phyloP scores from a whole-genome alignment of 805 yeast species.

The Myxozyma kluyveri region DNA sequence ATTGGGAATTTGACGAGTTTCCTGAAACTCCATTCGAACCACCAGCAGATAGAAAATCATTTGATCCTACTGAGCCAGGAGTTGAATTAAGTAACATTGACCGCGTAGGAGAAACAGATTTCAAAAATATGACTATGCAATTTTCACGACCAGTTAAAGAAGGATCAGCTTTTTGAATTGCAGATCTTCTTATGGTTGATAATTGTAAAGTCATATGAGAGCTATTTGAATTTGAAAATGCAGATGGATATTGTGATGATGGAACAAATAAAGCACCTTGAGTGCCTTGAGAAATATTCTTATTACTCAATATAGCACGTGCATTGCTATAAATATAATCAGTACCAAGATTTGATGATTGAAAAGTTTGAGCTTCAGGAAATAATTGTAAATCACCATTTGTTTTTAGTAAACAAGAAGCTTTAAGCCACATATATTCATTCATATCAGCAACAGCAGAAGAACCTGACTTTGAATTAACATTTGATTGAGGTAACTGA shows the following conservation, averaged over 20 bases:
- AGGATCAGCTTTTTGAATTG: constrained; percentile 23
- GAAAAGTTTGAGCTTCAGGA: constrained; percentile 11
- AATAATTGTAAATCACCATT: constrained; percentile 26
- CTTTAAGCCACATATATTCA: constrained; percentile 9
- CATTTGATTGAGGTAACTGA: not conserved
- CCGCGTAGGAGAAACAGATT: not conserved
- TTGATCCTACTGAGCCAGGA: not conserved
- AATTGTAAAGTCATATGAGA: constrained; percentile 16
- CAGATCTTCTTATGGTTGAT: constrained; percentile 23
- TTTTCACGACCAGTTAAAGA: constrained; percentile 24
- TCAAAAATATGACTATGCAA: constrained; percentile 22
- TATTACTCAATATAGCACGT: not conserved
- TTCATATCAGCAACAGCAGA: not conserved
- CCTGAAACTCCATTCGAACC: not conserved
- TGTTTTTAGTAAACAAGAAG: constrained; percentile 24
- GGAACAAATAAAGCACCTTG: not conserved
- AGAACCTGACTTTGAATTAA: not conserved
- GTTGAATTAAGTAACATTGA: not conserved
- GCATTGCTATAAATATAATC: constrained; percentile 4
- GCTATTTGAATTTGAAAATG: constrained; percentile 9
- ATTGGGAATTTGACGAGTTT: not conserved
- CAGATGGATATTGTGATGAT: not conserved
- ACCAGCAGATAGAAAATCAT: not conserved
- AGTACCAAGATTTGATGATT: constrained; percentile 1
- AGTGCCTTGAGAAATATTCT: not conserved